Evolutionary conservation across 176 grass and related monocot genomes (phyloP).

Genomic region (Oryza rufipogon): DNA sequence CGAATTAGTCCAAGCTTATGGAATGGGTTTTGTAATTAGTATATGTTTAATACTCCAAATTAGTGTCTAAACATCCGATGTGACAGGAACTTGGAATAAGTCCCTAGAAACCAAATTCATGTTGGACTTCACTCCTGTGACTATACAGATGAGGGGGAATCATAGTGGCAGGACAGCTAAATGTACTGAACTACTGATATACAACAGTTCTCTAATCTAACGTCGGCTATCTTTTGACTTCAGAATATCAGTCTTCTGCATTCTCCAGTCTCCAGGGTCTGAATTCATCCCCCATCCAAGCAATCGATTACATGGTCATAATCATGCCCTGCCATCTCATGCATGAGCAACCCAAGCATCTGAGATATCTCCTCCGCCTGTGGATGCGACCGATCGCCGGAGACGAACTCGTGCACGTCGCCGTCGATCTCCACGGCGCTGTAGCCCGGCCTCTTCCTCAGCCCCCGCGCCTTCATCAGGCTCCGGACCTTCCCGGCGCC

Average conservation of each 20-base stretch:
- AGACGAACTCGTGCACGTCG: constrained; percentile 65
- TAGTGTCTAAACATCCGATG: no score
- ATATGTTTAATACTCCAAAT: no score
- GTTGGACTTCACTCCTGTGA: background rate
- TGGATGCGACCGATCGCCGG: constrained; percentile 49
- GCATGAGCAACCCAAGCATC: constrained; percentile 53
- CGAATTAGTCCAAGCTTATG: no score
- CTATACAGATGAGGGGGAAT: background rate
- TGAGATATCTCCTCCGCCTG: constrained; percentile 40
- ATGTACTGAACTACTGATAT: background rate
- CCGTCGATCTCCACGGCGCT: constrained; percentile 63
- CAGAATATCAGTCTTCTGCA: background rate
- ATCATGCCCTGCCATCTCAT: constrained; percentile 41
- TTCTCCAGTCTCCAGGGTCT: background rate
- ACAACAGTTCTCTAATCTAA: constrained; percentile 1
- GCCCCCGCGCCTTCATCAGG: constrained; percentile 56
- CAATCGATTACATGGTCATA: background rate
- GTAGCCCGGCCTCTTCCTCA: constrained; percentile 63
- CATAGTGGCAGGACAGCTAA: background rate
- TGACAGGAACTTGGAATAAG: no score
- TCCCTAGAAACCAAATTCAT: no score
- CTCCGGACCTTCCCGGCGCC: constrained; percentile 49
- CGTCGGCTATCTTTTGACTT: background rate
- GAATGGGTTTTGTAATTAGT: no score
- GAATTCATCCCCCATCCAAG: constrained; percentile 19